Evolutionary conservation across 2,329 filamentous ascomycete species (phyloP), one percentile per base, ranked within the genome.

Genomic region (Apiospora hydei): DNA sequence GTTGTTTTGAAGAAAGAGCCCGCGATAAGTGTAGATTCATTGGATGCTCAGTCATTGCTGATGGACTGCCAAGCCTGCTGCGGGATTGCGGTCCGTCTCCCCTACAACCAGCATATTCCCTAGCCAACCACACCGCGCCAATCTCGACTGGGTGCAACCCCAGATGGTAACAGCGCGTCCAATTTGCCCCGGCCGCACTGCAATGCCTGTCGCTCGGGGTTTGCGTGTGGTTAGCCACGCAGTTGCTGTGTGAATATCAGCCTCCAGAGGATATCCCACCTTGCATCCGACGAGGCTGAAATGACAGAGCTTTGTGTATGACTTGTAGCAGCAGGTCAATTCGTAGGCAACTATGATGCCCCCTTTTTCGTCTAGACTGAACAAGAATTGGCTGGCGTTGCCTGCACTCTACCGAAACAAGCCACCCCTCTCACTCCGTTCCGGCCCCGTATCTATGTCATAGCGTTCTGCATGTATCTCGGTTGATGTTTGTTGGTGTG

Each of bases 281-380:
- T 34, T 41, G 57, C 21, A 64, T 41, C 57, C 57, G 57, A 64
- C 57, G 57, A 64, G 57, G 57, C 57, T 64, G 57, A 64, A 64
- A 24, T 41, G 34, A n/a, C 57, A 64, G 57, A 64, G 34, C 34
- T 18, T n/a, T n/a, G 30, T 21, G 57, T 41, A 41, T 38, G 57
- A 64, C 57, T 38, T 41, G 57, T 34, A 41, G 57, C 38, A 64
- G 57, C 30, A 64, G 18, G 21, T 64, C 57, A n/a, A 41, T 41
- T 64, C 18, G n/a, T 3, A 13, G 34, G 57, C 57, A 18, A 6
- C 57, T 41, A 64, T 64, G 34, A 38, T 8, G n/a, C 57, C 34
- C 57, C 34, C 41, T 24, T 64, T 41, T 30, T n/a, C 8, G 21
- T 41, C 57, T 5, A 64, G 18, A 13, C 18, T 41, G 18, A 11